phyloP scores from a whole-genome alignment of 225 moss, liverwort and hornwort species.

The Antitrichia curtipendula region DNA sequence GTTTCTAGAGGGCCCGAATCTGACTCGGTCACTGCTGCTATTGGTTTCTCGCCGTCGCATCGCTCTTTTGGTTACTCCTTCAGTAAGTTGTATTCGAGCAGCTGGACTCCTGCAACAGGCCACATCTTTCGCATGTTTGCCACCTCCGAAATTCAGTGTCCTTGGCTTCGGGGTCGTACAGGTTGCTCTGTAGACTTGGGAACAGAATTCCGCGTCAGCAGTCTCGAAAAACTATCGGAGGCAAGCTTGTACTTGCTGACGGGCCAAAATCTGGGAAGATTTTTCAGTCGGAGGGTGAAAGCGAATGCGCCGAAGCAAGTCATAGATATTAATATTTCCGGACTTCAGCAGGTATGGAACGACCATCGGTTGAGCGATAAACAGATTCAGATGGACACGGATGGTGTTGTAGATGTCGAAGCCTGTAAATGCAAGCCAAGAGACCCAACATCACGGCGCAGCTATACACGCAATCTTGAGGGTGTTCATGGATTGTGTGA shows the following conservation, averaged over 20 bases:
- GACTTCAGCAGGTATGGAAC: background rate
- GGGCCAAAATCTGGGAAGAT: background rate
- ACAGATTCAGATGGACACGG: background rate
- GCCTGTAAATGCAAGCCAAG: background rate
- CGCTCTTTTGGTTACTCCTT: slow-evolving; percentile 9
- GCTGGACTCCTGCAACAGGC: background rate
- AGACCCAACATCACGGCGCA: background rate
- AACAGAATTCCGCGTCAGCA: background rate
- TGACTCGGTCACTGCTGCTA: background rate
- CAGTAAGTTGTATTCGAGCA: background rate
- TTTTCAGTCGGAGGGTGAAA: background rate
- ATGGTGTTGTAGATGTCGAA: background rate
- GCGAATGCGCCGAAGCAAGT: background rate
- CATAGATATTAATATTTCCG: background rate
- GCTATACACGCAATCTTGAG: background rate
- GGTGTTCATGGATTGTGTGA: background rate
- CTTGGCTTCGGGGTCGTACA: background rate
- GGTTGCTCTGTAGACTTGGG: background rate
- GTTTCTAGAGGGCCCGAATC: background rate
- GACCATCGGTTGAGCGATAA: background rate
- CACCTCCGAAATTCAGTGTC: background rate
- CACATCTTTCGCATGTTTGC: background rate
- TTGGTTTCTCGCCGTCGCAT: background rate
- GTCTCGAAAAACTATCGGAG: background rate
- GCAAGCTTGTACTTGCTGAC: background rate